Percentiles rank a stretch among this genome's conserved stretches.
Conservation (phyloP, 2,329 filamentous ascomycete species). For the Apiospora phragmitis region DNA sequence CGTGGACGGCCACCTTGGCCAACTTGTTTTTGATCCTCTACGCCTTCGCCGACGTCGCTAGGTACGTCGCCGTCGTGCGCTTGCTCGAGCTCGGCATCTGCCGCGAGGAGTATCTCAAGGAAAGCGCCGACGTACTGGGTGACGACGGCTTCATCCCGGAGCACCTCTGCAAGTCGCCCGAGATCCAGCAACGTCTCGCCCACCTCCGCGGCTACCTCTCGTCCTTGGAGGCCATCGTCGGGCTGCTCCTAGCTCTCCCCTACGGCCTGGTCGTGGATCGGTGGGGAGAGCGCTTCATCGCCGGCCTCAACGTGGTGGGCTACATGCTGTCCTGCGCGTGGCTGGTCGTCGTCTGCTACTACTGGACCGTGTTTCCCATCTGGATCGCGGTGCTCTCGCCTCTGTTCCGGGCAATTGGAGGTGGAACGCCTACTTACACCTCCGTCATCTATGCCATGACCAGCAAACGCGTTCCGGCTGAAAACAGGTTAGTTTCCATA, state of each 20-base stretch:
- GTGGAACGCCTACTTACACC: background rate
- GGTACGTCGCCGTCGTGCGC: background rate
- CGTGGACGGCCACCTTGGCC: background rate
- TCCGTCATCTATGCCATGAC: background rate
- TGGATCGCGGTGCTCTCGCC: slow-evolving; percentile 8
- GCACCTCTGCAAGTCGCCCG: slow-evolving; percentile 7
- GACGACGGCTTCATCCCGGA: slow-evolving; percentile 4
- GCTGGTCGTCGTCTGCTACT: background rate
- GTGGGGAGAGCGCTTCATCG: background rate
- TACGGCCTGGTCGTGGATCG: background rate
- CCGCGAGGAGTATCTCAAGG: background rate
- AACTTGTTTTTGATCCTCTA: background rate
- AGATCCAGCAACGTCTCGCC: background rate
- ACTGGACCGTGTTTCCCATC: background rate
- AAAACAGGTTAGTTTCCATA: background rate
- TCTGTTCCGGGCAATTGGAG: background rate
- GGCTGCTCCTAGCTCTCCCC: background rate
- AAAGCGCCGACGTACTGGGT: background rate
- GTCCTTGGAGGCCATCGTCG: background rate
- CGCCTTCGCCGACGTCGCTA: background rate
- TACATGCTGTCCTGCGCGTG: background rate
- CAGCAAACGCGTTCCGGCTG: background rate
- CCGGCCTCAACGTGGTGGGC: background rate
- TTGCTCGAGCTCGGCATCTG: slow-evolving; percentile 13
- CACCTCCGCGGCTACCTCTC: slow-evolving; percentile 6